Percentiles rank a stretch among this genome's conserved stretches.
Conservation (phyloP, 495 filamentous ascomycete species). For the Aspergillus diversus region DNA sequence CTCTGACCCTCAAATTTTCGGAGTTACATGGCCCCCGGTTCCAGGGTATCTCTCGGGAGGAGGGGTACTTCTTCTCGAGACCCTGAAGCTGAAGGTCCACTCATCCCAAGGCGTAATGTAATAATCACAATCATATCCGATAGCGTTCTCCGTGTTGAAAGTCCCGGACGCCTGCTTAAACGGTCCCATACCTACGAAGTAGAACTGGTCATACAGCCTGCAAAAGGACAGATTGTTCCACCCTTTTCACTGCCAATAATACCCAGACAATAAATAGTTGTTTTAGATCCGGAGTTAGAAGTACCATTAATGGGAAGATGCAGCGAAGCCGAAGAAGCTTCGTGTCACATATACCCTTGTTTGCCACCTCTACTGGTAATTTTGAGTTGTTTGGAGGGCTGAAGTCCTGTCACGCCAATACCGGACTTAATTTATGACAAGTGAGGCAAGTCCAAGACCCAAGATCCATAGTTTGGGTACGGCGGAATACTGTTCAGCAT, state of each 20-base stretch:
- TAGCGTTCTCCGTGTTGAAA: not conserved
- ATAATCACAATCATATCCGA: too few relatives aligned
- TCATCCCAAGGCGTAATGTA: too few relatives aligned
- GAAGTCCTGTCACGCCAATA: not conserved
- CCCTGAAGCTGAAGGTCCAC: not conserved
- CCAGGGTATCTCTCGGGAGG: not conserved
- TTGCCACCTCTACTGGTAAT: conserved; percentile 7
- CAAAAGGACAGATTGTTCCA: not conserved
- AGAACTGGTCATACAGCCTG: conserved; percentile 2
- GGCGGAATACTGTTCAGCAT: too few relatives aligned
- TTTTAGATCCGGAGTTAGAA: not conserved
- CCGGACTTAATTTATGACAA: not conserved
- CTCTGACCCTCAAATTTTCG: conserved; percentile 1
- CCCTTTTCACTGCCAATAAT: not conserved
- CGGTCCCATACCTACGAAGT: conserved; percentile 9
- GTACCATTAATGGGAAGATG: not conserved
- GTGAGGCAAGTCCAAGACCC: not conserved
- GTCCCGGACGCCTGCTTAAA: not conserved
- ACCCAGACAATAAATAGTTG: not conserved
- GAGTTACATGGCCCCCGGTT: not conserved
- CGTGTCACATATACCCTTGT: conserved; percentile 2
- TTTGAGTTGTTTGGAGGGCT: not conserved
- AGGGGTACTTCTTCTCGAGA: not conserved
- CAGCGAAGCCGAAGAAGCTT: not conserved
- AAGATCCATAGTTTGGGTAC: conserved; percentile 8